A percentile compares a stretch with the other conserved stretches of the same genome.
Evolutionary conservation across 1,284 basidiomycete genomes (phyloP).

Genomic region (Pholiota adiposa): DNA sequence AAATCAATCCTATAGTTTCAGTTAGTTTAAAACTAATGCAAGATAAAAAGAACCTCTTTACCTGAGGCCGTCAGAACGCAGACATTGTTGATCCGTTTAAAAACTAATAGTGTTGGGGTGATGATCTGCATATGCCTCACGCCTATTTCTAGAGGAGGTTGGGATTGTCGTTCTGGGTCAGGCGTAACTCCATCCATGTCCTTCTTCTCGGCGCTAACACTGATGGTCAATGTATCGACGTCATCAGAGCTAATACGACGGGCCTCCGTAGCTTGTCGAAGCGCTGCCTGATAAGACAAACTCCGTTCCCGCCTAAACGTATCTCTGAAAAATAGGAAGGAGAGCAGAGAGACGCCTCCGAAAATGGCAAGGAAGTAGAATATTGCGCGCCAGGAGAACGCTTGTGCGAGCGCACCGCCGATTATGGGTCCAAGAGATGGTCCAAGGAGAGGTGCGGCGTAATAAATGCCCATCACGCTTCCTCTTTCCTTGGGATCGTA

Average conservation of each 20-base stretch:
- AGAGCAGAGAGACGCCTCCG: slow-evolving; percentile 54
- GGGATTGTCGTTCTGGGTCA: neutral
- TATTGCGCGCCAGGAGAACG: slow-evolving; percentile 74
- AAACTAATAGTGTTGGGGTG: slow-evolving; percentile 57
- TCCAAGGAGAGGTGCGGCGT: slow-evolving; percentile 62
- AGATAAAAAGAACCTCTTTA: too few species aligned
- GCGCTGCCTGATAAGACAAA: slow-evolving; percentile 70
- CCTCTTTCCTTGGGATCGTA: slow-evolving; percentile 82
- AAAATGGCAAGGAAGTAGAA: slow-evolving; percentile 82
- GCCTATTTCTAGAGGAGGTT: slow-evolving; percentile 1
- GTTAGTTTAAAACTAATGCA: too few species aligned
- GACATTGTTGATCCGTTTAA: slow-evolving; percentile 68
- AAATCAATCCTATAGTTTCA: slow-evolving; percentile 56
- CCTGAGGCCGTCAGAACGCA: slow-evolving; percentile 72
- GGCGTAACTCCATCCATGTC: neutral
- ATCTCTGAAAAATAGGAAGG: slow-evolving; percentile 78
- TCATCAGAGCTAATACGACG: neutral
- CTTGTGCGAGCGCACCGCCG: slow-evolving; percentile 70
- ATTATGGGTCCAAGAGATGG: slow-evolving; percentile 69
- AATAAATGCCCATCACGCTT: slow-evolving; percentile 77
- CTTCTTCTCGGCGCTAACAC: neutral
- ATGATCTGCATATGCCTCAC: slow-evolving; percentile 30
- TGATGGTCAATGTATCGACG: neutral
- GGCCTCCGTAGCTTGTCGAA: slow-evolving; percentile 31
- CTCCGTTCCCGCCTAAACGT: slow-evolving; percentile 84